Evolutionary conservation across 2,329 filamentous ascomycete species (phyloP), one percentile per base, ranked within the genome.

Genomic region (Diaporthe sp.): DNA sequence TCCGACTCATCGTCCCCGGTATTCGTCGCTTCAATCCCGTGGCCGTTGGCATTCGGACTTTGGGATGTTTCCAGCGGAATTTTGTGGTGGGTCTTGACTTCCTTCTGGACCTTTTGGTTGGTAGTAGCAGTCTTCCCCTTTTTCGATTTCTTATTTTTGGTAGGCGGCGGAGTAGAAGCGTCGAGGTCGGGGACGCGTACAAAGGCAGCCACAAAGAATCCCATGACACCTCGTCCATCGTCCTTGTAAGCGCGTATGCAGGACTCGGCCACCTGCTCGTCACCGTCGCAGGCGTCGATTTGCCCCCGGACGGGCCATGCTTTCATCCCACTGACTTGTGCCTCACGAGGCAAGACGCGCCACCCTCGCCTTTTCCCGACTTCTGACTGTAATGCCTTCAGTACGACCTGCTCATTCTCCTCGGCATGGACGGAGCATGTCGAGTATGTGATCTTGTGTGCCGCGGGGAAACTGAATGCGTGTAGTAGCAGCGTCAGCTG

Each of bases 131-230:
- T 51, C 39, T 47, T 47, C 3, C 22, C 13, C 6, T 68, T 60
- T 51, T 58, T 49, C 6, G 34, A 22, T 17, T 61, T 44, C 42
- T 37, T 25, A 22, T 12, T 58, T 17, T 39, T 51, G 20, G 34
- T 49, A n/a, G 25, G n/a, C 9, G 44, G 72, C 1, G 31, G 20
- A 47, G 42, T 4, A 8, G 57, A 34, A 12, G 42, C 22, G 63
- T 55, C 37, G 20, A 47, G n/a, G 39, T 39, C 51, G 4, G 61
- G 72, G 20, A 93, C 90, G 72, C 94, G 88, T 4, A 95, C 89
- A 84, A 99, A 98, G 0, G 90, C 95, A n/a, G 92, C 95, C 28
- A 98, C 94, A 80, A 99, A 99, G 84, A 99, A 98, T 0, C 97
- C 96, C 90, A 98, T 98, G 0, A 96, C 94, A 0, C 95, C 95